phyloP scores from a whole-genome alignment of 2,329 filamentous ascomycete species.

The Penicillium sp. region DNA sequence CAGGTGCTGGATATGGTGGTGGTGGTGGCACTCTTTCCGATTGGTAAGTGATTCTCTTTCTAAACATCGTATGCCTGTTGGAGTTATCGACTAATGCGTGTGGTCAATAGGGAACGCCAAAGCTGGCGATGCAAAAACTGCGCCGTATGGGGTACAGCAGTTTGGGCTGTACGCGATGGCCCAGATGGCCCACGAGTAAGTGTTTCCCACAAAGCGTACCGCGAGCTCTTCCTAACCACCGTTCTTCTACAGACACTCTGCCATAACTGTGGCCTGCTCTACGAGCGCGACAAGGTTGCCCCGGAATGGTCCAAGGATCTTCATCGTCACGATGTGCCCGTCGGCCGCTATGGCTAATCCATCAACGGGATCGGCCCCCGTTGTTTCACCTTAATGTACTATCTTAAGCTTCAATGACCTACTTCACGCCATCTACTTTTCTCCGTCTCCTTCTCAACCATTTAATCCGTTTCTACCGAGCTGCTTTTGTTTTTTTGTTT shows the following conservation, averaged over 20 bases:
- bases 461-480: neutral
- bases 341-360: slow-evolving; percentile 32
- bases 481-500: neutral
- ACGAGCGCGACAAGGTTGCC: slow-evolving; percentile 80
- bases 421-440: slow-evolving; percentile 6
- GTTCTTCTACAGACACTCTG: slow-evolving; percentile 67
- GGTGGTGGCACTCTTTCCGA: slow-evolving; percentile 66
- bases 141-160: slow-evolving; percentile 78
- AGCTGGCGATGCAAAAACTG: slow-evolving; percentile 90
- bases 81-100: slow-evolving; percentile 8
- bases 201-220: slow-evolving; percentile 2
- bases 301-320: slow-evolving; percentile 74
- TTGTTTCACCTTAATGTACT: slow-evolving; percentile 4
- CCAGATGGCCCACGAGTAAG: slow-evolving; percentile 79
- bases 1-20: slow-evolving; percentile 67
- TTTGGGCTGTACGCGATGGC: slow-evolving; percentile 94
- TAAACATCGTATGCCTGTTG: neutral
- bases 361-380: neutral
- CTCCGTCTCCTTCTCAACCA: neutral
- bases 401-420: slow-evolving; percentile 10
- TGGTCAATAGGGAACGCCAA: slow-evolving; percentile 61
- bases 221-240: slow-evolving; percentile 17
- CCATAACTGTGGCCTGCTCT: slow-evolving; percentile 87
- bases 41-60: slow-evolving; percentile 43
- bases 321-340: slow-evolving; percentile 52